These are phyloP conservation scores for Amanita exitialis DNA, from an alignment of 768 basidiomycete genomes.

Conservation along the genomic window DNA sequence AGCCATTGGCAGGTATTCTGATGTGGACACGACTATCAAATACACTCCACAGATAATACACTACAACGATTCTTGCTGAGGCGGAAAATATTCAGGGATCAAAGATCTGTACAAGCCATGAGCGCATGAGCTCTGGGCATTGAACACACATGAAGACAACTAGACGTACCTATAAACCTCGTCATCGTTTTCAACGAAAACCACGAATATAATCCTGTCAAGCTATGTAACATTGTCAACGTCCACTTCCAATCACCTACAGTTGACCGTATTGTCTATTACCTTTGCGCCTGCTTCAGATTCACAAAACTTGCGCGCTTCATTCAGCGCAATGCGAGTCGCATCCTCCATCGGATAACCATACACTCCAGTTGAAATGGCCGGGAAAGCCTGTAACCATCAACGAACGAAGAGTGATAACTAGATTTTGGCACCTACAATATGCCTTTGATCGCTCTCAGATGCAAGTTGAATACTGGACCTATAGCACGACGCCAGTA, in stretches of 20 bases:
- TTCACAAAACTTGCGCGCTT: slow-evolving; percentile 48
- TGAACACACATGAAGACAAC: background rate
- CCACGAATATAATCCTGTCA: slow-evolving; percentile 68
- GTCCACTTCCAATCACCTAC: background rate
- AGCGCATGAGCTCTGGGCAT: background rate
- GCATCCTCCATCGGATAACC: slow-evolving; percentile 70
- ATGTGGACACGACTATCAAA: background rate
- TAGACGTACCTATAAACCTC: slow-evolving; percentile 52
- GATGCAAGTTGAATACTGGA: slow-evolving; percentile 53
- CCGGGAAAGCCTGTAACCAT: slow-evolving; percentile 58
- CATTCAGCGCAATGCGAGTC: slow-evolving; percentile 56
- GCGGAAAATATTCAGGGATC: slow-evolving; percentile 59
- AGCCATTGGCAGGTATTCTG: background rate
- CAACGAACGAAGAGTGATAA: background rate
- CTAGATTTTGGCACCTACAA: slow-evolving; percentile 33
- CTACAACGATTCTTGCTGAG: slow-evolving; percentile 2
- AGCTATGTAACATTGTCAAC: slow-evolving; percentile 25
- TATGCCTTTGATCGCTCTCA: slow-evolving; percentile 47
- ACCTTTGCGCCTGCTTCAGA: slow-evolving; percentile 38
- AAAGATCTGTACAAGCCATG: slow-evolving; percentile 21
- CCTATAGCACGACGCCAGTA: slow-evolving; percentile 61
- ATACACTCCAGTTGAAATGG: slow-evolving; percentile 73
- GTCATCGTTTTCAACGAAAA: slow-evolving; percentile 58
- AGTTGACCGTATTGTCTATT: background rate
- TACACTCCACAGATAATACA: background rate